Base-by-base conservation (phyloP, 805 yeast species). In the Myxozyma melibiosi region DNA sequence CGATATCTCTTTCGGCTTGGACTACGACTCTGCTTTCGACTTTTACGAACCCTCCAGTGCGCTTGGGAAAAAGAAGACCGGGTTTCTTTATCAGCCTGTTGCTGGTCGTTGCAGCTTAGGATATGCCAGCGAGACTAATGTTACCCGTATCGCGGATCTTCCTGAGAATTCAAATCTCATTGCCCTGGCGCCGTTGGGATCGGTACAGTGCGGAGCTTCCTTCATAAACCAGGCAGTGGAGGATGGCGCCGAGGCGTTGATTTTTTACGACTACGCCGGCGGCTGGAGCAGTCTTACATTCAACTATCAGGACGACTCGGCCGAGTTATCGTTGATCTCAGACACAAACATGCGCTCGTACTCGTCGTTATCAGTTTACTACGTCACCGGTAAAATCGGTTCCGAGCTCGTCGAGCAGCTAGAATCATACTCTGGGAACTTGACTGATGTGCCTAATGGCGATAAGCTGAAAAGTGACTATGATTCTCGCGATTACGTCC, bases 401-500 rank as follows among this genome's bases (percentile, higher is more conserved):
- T 14, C 2, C 11, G 35, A 44, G 33, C 22, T 61, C 28, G 22
- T 59, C 7, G n/a, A 45, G 14, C 24, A 59, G n/a, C 52, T 61
- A 33, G 24, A 57, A 9, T 33, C 28, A 24, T 61, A 61, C 46
- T 54, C 60, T 11, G 64, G 64, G 4, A 61, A 61, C 42, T 54
- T 61, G 63, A 61, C 59, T 25, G 54, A 46, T 1, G 61, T 51
- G 5, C 64, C 64, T 7, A 22, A 58, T 31, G 64, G 58, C 13
- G 11, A 22, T 2, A 45, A 48, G 34, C 53, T 61, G 6, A 38
- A 43, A 2, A 14, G 39, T 5, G 45, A 54, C 45, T 61, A 33
- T 37, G 63, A 58, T 35, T 43, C 47, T 33, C 57, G 63, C 2
- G 63, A 58, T 53, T 61, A 61, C 22, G 64, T 54, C 20, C 62